A percentile compares a stretch with the other conserved stretches of the same genome.
Conservation (phyloP, 1,284 basidiomycete species). For the Pulveroboletus ridleyi region DNA sequence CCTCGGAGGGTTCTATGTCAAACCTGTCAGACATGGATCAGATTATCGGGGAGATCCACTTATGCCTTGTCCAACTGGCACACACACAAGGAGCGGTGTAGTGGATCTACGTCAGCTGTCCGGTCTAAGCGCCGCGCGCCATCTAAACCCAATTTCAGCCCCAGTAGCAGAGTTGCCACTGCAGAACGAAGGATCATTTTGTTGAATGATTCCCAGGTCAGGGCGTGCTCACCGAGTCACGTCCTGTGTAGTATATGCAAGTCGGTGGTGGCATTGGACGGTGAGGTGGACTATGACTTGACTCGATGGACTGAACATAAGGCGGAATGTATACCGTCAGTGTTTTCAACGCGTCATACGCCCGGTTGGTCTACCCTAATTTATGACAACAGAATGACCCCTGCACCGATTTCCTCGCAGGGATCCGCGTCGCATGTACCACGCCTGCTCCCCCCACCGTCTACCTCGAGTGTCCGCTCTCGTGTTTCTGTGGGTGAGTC, state of each 20-base stretch:
- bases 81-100: conserved; percentile 53
- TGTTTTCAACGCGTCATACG: conserved; percentile 20
- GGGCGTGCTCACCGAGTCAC: conserved; percentile 46
- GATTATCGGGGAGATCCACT: conserved; percentile 44
- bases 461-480: conserved; percentile 28
- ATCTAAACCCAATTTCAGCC: conserved; percentile 43
- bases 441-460: conserved; percentile 24
- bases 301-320: conserved; percentile 68
- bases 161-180: conserved; percentile 59
- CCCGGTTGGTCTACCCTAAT: conserved; percentile 16
- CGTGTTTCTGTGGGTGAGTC: conserved; percentile 19
- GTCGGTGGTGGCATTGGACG: conserved; percentile 46
- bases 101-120: conserved; percentile 45
- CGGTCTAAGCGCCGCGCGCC: conserved; percentile 20
- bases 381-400: conserved; percentile 22
- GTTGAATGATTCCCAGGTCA: conserved; percentile 65
- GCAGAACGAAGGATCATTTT: conserved; percentile 63
- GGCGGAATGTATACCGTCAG: conserved; percentile 51
- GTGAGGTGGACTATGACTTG: conserved; percentile 60
- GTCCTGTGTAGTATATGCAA: conserved; percentile 61
- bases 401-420: conserved; percentile 31
- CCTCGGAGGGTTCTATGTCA: conserved; percentile 60
- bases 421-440: conserved; percentile 23
- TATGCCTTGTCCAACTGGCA: conserved; percentile 61
- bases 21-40: conserved; percentile 66